Evolutionary conservation across 2,329 filamentous ascomycete genomes (phyloP), one percentile per base, ranked within the genome.

Genomic region (Pseudovirgaria hyperparasitica): DNA sequence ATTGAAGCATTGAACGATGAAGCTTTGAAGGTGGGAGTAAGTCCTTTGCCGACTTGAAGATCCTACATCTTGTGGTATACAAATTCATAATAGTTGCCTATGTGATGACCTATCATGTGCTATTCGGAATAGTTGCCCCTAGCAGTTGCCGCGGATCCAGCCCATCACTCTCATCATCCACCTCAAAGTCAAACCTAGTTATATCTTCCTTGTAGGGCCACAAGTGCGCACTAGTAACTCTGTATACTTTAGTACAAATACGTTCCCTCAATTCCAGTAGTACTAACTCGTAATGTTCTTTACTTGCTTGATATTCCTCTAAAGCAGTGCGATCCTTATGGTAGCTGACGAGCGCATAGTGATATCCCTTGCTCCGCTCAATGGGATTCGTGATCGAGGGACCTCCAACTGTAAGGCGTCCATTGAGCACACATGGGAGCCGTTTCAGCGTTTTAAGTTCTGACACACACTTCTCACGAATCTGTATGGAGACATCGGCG

Each of bases 191-290:
- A 37, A 69, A 70, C 11, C 66, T 50, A 10, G 55, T 54, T 2
- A 70, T 43, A 30, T 70, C 64, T 26, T 70, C 65, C 11, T 60
- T 62, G 36, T 55, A 70, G 0, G 66, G 66, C 45, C 60, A 67
- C 6, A 71, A 45, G 26, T 62, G 63, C 4, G 53, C 58, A 16
- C 52, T 59, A 0, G 65, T 70, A 0, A 70, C 63, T 26, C 67
- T 70, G 21, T 2, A 4, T 10, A 21, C 15, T 16, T 32, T 16
- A 29, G 14, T 6, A 30, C 9, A 9, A 9, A 20, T 19, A 6
- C 7, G 11, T 11, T 22, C 21, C 12, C 9, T 8, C 12, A 9
- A 14, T 11, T 4, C 14, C 4, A 11, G 23, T 1, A 2, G n/a
- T 2, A 31, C 43, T 32, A 41, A 63, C 63, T 54, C 46, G 28